A percentile compares a stretch with the other conserved stretches of the same genome.
These are phyloP conservation scores for Penicillium sp. DNA, from an alignment of 2,329 filamentous ascomycete genomes.

Conservation along the genomic window DNA sequence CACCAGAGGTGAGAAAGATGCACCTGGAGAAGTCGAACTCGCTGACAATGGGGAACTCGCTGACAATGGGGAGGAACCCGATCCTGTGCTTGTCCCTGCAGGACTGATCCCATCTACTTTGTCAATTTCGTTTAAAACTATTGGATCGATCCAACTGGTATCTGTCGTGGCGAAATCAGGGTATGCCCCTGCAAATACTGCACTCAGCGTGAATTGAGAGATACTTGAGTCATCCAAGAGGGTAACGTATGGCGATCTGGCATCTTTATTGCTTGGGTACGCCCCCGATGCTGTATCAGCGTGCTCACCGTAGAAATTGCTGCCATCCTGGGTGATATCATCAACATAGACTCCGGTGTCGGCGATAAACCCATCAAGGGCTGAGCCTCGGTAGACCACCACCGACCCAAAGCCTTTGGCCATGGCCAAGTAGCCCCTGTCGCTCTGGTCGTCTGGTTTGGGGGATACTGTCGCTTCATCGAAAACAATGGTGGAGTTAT, in stretches of 20 bases:
- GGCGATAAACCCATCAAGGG: conserved; percentile 41
- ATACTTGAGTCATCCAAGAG: conserved; percentile 36
- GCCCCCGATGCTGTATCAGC: conserved; percentile 43
- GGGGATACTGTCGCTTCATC: conserved; percentile 42
- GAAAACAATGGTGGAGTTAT: conserved; percentile 44
- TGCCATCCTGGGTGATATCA: conserved; percentile 33
- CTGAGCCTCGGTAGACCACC: conserved; percentile 44
- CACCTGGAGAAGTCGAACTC: neutral
- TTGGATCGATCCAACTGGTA: conserved; percentile 40
- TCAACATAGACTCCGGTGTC: conserved; percentile 22
- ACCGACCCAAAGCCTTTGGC: conserved; percentile 44
- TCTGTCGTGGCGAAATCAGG: conserved; percentile 34
- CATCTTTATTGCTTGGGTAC: conserved; percentile 38
- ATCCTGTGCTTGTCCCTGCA: neutral
- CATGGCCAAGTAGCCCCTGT: conserved; percentile 44
- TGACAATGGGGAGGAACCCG: neutral
- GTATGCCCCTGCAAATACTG: conserved; percentile 39
- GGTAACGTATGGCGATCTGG: conserved; percentile 38
- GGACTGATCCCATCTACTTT: conserved; percentile 28
- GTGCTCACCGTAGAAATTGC: conserved; percentile 45
- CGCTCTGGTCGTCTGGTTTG: conserved; percentile 34
- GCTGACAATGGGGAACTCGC: neutral
- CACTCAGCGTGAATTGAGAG: conserved; percentile 34
- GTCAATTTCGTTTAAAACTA: conserved; percentile 34
- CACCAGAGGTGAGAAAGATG: no score